Evolutionary conservation across 108 stramenopile species (phyloP).

Genomic region (Skeletonema tropicum): DNA sequence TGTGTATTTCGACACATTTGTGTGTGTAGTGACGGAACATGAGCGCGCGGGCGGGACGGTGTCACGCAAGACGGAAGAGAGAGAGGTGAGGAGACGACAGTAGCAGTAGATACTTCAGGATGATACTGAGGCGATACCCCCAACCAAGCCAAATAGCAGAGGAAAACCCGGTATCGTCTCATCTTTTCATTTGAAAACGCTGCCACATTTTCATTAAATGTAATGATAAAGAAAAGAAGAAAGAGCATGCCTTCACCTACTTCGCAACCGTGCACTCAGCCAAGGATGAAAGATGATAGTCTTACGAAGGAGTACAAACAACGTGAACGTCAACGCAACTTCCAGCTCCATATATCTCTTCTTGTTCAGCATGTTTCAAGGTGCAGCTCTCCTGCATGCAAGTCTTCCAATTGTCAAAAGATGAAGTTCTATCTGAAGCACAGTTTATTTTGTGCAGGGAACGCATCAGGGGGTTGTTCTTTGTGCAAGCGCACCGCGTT

Average conservation of each 20-base stretch:
- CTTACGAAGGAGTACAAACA: not conserved
- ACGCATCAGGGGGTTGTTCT: not conserved
- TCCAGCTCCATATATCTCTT: not conserved
- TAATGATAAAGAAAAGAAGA: no score
- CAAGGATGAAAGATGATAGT: not conserved
- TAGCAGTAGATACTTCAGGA: no score
- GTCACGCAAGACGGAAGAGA: no score
- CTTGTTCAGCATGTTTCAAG: not conserved
- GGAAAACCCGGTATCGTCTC: no score
- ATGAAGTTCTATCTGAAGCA: conserved; percentile 1
- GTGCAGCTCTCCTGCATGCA: not conserved
- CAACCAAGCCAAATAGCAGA: no score
- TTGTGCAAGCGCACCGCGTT: not conserved
- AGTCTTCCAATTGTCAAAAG: not conserved
- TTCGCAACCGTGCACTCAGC: not conserved
- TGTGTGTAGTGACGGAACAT: no score
- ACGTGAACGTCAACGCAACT: not conserved
- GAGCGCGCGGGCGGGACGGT: no score
- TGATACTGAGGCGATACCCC: no score
- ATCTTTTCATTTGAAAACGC: no score
- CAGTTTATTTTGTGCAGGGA: not conserved
- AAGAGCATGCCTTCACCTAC: not conserved
- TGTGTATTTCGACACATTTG: no score
- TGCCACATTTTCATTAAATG: no score
- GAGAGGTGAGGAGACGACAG: no score